Evolutionary conservation across 1,284 basidiomycete species (phyloP).

Genomic region (Ganoderma sinense): DNA sequence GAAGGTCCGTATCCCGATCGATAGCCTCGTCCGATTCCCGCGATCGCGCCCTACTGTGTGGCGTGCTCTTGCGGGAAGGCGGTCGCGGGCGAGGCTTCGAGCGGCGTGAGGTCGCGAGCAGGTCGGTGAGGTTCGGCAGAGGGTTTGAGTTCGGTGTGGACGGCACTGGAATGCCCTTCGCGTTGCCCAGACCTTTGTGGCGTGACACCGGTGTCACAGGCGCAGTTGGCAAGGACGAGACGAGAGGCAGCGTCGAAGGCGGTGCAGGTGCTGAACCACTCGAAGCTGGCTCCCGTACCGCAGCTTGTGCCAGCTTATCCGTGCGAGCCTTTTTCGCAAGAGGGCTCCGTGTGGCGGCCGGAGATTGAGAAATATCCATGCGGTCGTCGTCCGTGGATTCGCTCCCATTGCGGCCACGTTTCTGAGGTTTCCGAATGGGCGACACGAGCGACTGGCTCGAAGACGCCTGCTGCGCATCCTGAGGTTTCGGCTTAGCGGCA

Average conservation of each 20-base stretch:
- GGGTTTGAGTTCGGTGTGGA: constrained; percentile 36
- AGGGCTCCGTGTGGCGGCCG: constrained; percentile 16
- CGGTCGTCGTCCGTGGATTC: constrained; percentile 20
- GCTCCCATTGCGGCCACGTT: constrained; percentile 32
- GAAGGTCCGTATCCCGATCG: constrained; percentile 17
- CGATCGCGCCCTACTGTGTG: constrained; percentile 16
- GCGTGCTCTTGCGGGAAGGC: constrained; percentile 39
- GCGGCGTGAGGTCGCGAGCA: constrained; percentile 45
- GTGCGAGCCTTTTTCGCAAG: constrained; percentile 35
- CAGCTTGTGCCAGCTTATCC: constrained; percentile 1
- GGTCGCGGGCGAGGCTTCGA: constrained; percentile 44
- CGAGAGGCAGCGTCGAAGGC: constrained; percentile 37
- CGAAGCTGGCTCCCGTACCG: constrained; percentile 26
- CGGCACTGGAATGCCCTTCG: constrained; percentile 36
- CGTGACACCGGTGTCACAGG: constrained; percentile 29
- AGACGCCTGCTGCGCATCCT: constrained; percentile 21
- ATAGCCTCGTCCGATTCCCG: constrained; percentile 3
- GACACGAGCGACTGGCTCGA: constrained; percentile 29
- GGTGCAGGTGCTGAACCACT: constrained; percentile 33
- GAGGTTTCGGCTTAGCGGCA: constrained; percentile 25
- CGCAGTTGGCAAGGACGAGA: constrained; percentile 23
- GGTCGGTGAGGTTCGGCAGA: constrained; percentile 43
- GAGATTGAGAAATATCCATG: constrained; percentile 22
- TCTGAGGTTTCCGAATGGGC: constrained; percentile 23
- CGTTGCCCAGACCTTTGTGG: constrained; percentile 38